Evolutionary conservation across 2,329 filamentous ascomycete species (phyloP).

Genomic region (Calonectria pseudoreteaudii): DNA sequence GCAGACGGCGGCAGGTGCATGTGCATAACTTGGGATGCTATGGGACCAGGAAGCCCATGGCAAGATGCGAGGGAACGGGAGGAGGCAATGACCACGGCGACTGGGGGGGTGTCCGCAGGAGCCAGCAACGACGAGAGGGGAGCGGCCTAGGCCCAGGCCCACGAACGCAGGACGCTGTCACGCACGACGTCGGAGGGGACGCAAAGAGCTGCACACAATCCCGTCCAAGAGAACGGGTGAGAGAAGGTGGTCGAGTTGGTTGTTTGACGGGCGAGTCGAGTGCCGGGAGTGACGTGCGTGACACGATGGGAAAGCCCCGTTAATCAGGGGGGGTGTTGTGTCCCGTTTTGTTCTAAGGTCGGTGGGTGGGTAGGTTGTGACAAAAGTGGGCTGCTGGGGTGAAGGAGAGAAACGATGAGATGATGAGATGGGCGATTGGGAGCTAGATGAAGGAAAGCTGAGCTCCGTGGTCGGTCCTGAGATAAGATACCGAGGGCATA

Average conservation of each 20-base stretch:
- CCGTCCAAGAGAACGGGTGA: background rate
- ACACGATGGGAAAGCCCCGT: conserved; percentile 18
- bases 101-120: conserved; percentile 1
- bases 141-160: background rate
- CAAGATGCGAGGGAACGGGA: conserved; percentile 10
- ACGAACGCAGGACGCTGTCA: conserved; percentile 14
- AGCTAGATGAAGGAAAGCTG: background rate
- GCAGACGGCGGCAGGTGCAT: conserved; percentile 36
- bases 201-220: background rate
- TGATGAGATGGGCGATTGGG: conserved; percentile 13
- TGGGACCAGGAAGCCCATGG: conserved; percentile 18
- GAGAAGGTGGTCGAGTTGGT: conserved; percentile 10
- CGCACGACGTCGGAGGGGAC: conserved; percentile 11
- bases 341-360: conserved; percentile 21
- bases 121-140: background rate
- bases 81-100: conserved; percentile 6
- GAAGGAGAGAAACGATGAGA: background rate
- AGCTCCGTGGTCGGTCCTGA: background rate
- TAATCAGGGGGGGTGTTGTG: conserved; percentile 14
- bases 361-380: conserved; percentile 19
- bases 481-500: conserved; percentile 3
- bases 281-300: conserved; percentile 29
- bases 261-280: conserved; percentile 21
- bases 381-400: conserved; percentile 19
- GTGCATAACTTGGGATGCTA: conserved; percentile 35